Evolutionary conservation across 2,329 filamentous ascomycete genomes (phyloP), one percentile per base, ranked within the genome.

Genomic region (Nothophoma quercina): DNA sequence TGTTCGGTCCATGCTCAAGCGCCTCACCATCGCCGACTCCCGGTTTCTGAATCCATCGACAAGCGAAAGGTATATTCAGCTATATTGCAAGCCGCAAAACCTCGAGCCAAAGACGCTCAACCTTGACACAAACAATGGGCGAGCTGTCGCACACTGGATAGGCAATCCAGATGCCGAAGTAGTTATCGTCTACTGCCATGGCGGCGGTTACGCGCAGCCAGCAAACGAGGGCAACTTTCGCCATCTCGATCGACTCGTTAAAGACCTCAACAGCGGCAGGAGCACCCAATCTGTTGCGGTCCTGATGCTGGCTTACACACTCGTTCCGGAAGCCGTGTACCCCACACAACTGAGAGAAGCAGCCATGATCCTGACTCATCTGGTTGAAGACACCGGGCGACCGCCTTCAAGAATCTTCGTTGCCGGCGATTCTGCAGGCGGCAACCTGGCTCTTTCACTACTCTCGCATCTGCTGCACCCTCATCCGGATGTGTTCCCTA

Each of bases 381-480:
- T 68, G 8, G 10, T 63, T n/a, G 44, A 55, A 7, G 26, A 45
- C 3, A 38, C 47, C 30, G 40, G 36, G 10, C 54, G 50, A 36
- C 54, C 55, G 5, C 51, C 59, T n/a, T 56, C 47, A 1, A 42
- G 40, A 2, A 59, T 67, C 7, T 36, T 63, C 19, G 7, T 63
- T 3, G 50, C 56, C 2, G 56, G 56, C 5, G 56, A 59, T 32
- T 59, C 56, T 12, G 52, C 56, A 22, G 56, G 56, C 10, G 56
- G 44, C 1, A 56, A 56, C 40, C 40, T 70, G 8, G 52, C 51
- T 2, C 10, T 68, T 8, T 42, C 55, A n/a, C 29, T 69, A 1
- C 53, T 69, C 2, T 65, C 65, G 13, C 66, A 69, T 45, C 15
- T 67, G 2, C 50, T 68, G 5, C 60, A 67, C 38, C 62, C 64